phyloP scores from a whole-genome alignment of 768 basidiomycete species.

The Termitomyces bulborhizus region DNA sequence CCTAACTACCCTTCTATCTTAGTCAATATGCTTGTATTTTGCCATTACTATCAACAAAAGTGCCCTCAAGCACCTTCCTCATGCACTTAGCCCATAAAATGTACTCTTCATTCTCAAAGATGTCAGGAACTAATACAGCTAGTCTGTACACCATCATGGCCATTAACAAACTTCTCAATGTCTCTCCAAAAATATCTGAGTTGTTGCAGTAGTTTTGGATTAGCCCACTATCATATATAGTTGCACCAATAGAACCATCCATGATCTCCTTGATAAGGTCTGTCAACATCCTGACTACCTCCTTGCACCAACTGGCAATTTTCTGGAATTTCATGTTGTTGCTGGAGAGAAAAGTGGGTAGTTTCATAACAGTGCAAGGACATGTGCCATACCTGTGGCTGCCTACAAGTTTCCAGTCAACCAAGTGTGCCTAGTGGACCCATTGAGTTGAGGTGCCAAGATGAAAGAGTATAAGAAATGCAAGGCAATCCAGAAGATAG shows the following conservation, averaged over 20 bases:
- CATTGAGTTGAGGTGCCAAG: too few species aligned
- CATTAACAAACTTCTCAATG: conserved; percentile 15
- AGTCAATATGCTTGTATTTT: conserved; percentile 17
- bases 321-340: neutral
- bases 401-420: conserved; percentile 68
- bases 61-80: conserved; percentile 19
- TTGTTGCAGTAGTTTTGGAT: conserved; percentile 16
- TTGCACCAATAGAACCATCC: conserved; percentile 14
- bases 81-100: conserved; percentile 30
- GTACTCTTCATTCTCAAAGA: conserved; percentile 22
- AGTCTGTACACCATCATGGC: conserved; percentile 23
- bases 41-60: conserved; percentile 5
- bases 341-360: conserved; percentile 11
- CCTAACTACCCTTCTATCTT: conserved; percentile 22
- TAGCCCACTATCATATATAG: conserved; percentile 8
- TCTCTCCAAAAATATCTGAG: conserved; percentile 17
- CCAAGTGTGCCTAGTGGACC: too few species aligned
- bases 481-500: too few species aligned
- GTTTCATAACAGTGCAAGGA: conserved; percentile 44
- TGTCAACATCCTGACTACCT: conserved; percentile 11
- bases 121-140: conserved; percentile 24
- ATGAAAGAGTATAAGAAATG: too few species aligned
- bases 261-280: conserved; percentile 21
- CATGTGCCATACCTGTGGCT: conserved; percentile 59
- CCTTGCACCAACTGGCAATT: conserved; percentile 7